phyloP scores from a whole-genome alignment of 805 yeast species.

The Suhomyces sp. region DNA sequence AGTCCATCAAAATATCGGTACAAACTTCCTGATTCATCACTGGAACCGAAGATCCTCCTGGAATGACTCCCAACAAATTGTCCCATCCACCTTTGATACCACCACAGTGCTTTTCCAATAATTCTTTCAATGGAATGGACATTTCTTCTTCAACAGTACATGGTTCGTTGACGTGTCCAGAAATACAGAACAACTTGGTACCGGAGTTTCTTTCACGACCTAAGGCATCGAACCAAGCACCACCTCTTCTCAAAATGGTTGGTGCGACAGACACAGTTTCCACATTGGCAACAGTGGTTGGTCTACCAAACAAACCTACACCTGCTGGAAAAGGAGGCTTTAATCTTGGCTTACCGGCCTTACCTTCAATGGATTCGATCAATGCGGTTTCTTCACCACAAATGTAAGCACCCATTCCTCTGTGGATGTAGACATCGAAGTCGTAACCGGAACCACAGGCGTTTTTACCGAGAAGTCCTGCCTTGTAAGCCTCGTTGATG shows the following conservation, averaged over 20 bases:
- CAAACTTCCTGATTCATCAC: conserved; percentile 67
- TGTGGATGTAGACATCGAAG: conserved; percentile 79
- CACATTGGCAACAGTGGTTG: conserved; percentile 86
- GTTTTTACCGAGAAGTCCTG: conserved; percentile 76
- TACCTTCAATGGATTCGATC: conserved; percentile 86
- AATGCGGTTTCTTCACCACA: conserved; percentile 93
- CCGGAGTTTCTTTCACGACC: conserved; percentile 87
- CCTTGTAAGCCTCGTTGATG: conserved; percentile 82
- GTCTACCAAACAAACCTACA: conserved; percentile 87
- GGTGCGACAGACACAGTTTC: conserved; percentile 92
- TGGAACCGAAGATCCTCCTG: conserved; percentile 90
- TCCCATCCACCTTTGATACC: conserved; percentile 94
- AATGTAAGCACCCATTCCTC: conserved; percentile 92
- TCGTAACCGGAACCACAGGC: conserved; percentile 87
- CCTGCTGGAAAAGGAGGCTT: conserved; percentile 97
- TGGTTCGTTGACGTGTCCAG: conserved; percentile 90
- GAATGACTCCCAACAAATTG: conserved; percentile 80
- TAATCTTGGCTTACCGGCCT: conserved; percentile 90
- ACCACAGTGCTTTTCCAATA: conserved; percentile 86
- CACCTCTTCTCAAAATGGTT: conserved; percentile 84
- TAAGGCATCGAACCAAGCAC: conserved; percentile 78
- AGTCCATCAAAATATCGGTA: conserved; percentile 77
- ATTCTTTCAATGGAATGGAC: conserved; percentile 82
- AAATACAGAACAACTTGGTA: conserved; percentile 78
- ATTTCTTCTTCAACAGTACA: conserved; percentile 93